phyloP scores from a whole-genome alignment of 2,329 filamentous ascomycete genomes.

The Fusarium fracticaudum region DNA sequence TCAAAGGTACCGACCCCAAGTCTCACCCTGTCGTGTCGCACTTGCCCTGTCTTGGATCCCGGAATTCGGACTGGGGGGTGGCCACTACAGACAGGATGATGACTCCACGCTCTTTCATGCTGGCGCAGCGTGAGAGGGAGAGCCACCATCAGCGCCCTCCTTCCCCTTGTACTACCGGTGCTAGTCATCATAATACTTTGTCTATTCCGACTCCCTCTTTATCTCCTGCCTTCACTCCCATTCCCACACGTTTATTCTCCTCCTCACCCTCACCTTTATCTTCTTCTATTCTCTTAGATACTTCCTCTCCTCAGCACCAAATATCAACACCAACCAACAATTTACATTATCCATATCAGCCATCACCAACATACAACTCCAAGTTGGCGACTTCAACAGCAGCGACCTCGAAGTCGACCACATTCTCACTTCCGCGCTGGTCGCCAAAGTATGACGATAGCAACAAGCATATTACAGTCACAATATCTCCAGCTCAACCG shows the following conservation, averaged over 20 bases:
- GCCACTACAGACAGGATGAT: constrained; percentile 34
- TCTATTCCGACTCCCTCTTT: constrained; percentile 37
- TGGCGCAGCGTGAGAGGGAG: constrained; percentile 38
- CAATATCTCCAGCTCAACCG: constrained; percentile 35
- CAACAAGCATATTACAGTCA: constrained; percentile 39
- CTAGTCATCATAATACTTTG: constrained; percentile 37
- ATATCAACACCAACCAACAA: constrained; percentile 4
- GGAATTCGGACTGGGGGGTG: constrained; percentile 31
- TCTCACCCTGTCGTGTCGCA: constrained; percentile 28
- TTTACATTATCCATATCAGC: constrained; percentile 9
- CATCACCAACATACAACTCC: constrained; percentile 5
- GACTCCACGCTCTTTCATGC: constrained; percentile 44
- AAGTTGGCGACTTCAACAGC: constrained; percentile 24
- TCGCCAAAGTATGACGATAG: constrained; percentile 46
- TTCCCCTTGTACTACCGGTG: constrained; percentile 29
- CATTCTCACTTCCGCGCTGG: constrained; percentile 35
- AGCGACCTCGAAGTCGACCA: constrained; percentile 31
- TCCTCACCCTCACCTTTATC: constrained; percentile 18
- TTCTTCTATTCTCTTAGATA: constrained; percentile 20
- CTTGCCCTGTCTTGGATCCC: constrained; percentile 33
- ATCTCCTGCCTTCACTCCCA: constrained; percentile 27
- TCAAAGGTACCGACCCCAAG: constrained; percentile 28
- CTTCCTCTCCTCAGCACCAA: constrained; percentile 18
- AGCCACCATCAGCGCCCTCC: constrained; percentile 29
- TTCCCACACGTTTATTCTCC: constrained; percentile 17